phyloP scores from a whole-genome alignment of 1,139 yeast genomes.

The Scheffersomyces quercinus region DNA sequence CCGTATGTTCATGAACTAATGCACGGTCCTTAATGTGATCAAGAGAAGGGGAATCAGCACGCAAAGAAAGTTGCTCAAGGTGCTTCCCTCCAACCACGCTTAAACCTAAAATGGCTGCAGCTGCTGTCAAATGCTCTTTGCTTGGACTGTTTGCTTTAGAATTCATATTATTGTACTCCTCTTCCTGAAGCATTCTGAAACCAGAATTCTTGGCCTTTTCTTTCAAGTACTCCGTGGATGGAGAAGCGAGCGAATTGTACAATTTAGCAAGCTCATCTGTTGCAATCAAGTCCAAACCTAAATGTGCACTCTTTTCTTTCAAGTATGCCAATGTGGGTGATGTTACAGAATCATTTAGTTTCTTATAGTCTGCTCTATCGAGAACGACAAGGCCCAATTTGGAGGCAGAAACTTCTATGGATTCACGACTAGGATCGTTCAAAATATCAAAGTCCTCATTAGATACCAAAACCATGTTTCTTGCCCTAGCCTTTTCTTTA shows the following conservation, averaged over 20 bases:
- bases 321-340: slow-evolving; percentile 28
- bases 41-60: slow-evolving; percentile 21
- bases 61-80: slow-evolving; percentile 5
- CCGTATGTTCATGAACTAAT: slow-evolving; percentile 5
- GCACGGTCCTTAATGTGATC: slow-evolving; percentile 26
- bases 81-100: slow-evolving; percentile 11
- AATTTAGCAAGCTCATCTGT: slow-evolving; percentile 13
- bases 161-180: slow-evolving; percentile 17
- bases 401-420: slow-evolving; percentile 14
- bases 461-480: slow-evolving; percentile 26
- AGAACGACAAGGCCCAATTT: slow-evolving; percentile 16
- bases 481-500: slow-evolving; percentile 19
- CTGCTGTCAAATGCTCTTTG: slow-evolving; percentile 33
- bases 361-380: slow-evolving; percentile 14
- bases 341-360: slow-evolving; percentile 15
- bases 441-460: slow-evolving; percentile 21
- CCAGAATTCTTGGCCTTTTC: slow-evolving; percentile 17
- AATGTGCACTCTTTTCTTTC: slow-evolving; percentile 16
- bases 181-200: slow-evolving; percentile 16
- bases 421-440: slow-evolving; percentile 18
- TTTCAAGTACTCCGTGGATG: slow-evolving; percentile 18
- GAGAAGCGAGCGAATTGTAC: slow-evolving; percentile 12
- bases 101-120: slow-evolving; percentile 21
- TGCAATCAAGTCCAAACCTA: slow-evolving; percentile 18
- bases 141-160: slow-evolving; percentile 19